Percentiles rank a stretch among this genome's conserved stretches.
These are phyloP conservation scores for Colletotrichum liriopes DNA, from an alignment of 2,329 filamentous ascomycete genomes.

Conservation along the genomic window DNA sequence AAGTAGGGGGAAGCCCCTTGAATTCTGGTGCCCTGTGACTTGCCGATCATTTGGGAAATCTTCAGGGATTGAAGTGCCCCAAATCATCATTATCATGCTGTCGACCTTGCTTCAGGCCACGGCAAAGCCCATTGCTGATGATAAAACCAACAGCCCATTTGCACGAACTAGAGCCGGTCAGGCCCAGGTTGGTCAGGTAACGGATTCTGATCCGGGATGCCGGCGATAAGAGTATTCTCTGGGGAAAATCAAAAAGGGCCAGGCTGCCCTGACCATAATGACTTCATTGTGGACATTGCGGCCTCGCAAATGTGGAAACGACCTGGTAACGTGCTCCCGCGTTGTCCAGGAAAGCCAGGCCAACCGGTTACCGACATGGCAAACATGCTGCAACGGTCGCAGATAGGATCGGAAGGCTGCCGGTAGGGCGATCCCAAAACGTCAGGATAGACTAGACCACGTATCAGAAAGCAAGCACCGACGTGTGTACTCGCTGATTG, in stretches of 20 bases:
- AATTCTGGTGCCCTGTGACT: neutral
- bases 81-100: neutral
- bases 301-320: slow-evolving; percentile 32
- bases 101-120: neutral
- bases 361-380: slow-evolving; percentile 8
- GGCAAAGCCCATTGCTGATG: neutral
- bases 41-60: too few relatives aligned
- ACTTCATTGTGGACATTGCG: slow-evolving; percentile 42
- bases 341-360: neutral
- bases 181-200: neutral
- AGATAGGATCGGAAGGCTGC: neutral
- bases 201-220: neutral
- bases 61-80: too few relatives aligned
- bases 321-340: neutral
- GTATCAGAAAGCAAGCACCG: slow-evolving; percentile 19
- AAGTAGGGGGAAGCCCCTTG: neutral
- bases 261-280: slow-evolving; percentile 28
- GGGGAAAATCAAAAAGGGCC: slow-evolving; percentile 17
- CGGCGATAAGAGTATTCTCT: neutral
- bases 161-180: neutral
- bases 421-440: slow-evolving; percentile 12
- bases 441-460: slow-evolving; percentile 23
- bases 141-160: neutral
- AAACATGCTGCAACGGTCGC: slow-evolving; percentile 11
- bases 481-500: slow-evolving; percentile 2